Evolutionary conservation across 768 basidiomycete species (phyloP).

Genomic region (Trametes cinnabarina): DNA sequence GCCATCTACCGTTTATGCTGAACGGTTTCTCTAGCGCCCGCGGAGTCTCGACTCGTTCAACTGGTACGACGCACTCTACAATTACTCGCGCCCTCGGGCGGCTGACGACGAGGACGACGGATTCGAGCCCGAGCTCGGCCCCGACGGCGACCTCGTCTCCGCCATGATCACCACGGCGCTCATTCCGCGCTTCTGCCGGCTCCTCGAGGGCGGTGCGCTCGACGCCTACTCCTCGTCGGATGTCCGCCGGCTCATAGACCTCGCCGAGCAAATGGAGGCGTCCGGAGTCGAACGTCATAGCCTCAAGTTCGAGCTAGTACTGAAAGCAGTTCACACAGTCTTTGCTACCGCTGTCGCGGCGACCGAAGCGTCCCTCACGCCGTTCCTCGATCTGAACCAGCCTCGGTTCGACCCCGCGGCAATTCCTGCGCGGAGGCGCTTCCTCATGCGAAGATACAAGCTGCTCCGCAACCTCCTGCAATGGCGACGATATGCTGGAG

Average conservation of each 20-base stretch:
- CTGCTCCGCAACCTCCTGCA: constrained; percentile 68
- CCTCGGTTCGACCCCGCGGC: constrained; percentile 73
- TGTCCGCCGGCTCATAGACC: constrained; percentile 62
- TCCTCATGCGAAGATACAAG: constrained; percentile 65
- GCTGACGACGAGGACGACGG: constrained; percentile 36
- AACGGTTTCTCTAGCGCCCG: constrained; percentile 39
- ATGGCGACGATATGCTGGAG: constrained; percentile 74
- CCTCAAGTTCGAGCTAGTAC: constrained; percentile 61
- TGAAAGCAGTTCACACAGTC: constrained; percentile 48
- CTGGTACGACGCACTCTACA: constrained; percentile 80
- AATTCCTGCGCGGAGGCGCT: constrained; percentile 67
- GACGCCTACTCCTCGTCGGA: constrained; percentile 76
- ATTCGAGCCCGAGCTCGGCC: constrained; percentile 62
- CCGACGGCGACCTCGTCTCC: constrained; percentile 84
- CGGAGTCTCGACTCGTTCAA: constrained; percentile 71
- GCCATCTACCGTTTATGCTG: neutral
- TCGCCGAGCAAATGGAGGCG: constrained; percentile 78
- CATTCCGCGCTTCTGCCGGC: constrained; percentile 68
- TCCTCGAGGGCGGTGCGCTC: constrained; percentile 76
- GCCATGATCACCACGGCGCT: constrained; percentile 85
- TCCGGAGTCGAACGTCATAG: constrained; percentile 58
- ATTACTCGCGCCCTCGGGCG: constrained; percentile 60
- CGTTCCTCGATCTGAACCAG: constrained; percentile 44
- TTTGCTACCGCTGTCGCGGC: constrained; percentile 60
- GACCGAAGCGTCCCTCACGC: constrained; percentile 47